Evolutionary conservation across 2,329 filamentous ascomycete genomes (phyloP).

Genomic region (Sphaceloma murrayae): DNA sequence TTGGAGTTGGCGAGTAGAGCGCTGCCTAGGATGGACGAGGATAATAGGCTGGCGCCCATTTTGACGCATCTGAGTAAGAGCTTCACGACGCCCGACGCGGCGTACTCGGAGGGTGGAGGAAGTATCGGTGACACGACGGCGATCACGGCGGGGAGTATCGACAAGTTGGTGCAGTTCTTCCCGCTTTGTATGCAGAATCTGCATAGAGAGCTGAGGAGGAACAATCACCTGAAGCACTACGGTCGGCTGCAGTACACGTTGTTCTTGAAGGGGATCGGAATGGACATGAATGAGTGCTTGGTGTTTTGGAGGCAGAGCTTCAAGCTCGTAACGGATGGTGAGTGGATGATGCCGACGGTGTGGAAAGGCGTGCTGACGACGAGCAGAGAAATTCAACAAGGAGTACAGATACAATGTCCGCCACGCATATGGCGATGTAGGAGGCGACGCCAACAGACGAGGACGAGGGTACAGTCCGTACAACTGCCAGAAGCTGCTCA

Average conservation of each 20-base stretch:
- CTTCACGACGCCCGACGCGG: constrained; percentile 82
- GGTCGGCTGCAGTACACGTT: constrained; percentile 90
- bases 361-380: neutral
- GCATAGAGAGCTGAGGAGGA: constrained; percentile 74
- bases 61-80: constrained; percentile 82
- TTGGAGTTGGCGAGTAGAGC: constrained; percentile 87
- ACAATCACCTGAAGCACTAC: constrained; percentile 85
- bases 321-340: constrained; percentile 66
- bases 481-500: constrained; percentile 90
- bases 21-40: constrained; percentile 85
- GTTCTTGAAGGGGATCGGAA: constrained; percentile 90
- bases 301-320: constrained; percentile 86
- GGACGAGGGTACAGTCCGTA: constrained; percentile 83
- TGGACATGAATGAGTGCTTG: constrained; percentile 84
- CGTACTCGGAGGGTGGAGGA: constrained; percentile 58
- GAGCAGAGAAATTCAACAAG: constrained; percentile 81
- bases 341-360: constrained; percentile 5
- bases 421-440: constrained; percentile 91
- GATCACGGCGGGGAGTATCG: constrained; percentile 70
- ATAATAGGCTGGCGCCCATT: constrained; percentile 75
- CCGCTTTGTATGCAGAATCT: constrained; percentile 91
- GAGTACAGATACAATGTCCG: constrained; percentile 95
- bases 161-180: constrained; percentile 70
- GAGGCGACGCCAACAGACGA: constrained; percentile 78
- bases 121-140: constrained; percentile 53